Percentiles rank a stretch among this genome's conserved stretches.
Evolutionary conservation across 2,329 filamentous ascomycete genomes (phyloP).

Genomic region (Colletotrichum echinochloae): DNA sequence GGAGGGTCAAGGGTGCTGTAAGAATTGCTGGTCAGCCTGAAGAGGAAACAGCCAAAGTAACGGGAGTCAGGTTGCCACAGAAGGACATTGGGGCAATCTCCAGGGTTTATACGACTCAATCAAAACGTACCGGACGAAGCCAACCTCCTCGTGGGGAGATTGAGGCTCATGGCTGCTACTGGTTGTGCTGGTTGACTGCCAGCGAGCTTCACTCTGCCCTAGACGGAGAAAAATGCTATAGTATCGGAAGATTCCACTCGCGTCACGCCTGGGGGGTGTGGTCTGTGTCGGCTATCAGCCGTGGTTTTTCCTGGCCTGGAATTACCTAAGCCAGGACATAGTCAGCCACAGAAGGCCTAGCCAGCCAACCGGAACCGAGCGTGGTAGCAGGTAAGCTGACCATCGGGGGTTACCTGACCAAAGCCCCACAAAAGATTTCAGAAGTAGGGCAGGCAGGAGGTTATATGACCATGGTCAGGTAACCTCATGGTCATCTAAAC

Average conservation of each 20-base stretch:
- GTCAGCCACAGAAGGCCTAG: background rate
- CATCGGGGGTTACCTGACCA: no score
- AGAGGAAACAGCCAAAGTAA: background rate
- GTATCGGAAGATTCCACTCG: conserved; percentile 8
- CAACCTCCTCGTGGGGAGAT: conserved; percentile 42
- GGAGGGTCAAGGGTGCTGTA: conserved; percentile 28
- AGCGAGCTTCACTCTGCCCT: conserved; percentile 22
- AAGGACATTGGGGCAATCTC: background rate
- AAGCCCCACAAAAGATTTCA: no score
- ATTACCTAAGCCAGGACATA: conserved; percentile 6
- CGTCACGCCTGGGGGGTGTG: conserved; percentile 1
- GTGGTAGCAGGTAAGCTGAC: no score
- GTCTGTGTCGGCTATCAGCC: background rate
- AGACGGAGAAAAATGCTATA: conserved; percentile 30
- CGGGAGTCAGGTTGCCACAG: background rate
- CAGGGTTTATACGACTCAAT: background rate
- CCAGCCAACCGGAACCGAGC: conserved; percentile 22
- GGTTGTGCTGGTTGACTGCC: conserved; percentile 11
- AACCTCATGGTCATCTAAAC: no score
- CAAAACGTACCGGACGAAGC: conserved; percentile 39
- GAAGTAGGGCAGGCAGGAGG: no score
- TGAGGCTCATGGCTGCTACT: conserved; percentile 42
- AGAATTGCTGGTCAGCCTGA: background rate
- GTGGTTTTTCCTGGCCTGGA: conserved; percentile 4
- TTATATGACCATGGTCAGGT: no score